Percentiles rank a stretch among this genome's conserved stretches.
Evolutionary conservation across 2,329 filamentous ascomycete species (phyloP).

Genomic region (Colletotrichum spaethianum): DNA sequence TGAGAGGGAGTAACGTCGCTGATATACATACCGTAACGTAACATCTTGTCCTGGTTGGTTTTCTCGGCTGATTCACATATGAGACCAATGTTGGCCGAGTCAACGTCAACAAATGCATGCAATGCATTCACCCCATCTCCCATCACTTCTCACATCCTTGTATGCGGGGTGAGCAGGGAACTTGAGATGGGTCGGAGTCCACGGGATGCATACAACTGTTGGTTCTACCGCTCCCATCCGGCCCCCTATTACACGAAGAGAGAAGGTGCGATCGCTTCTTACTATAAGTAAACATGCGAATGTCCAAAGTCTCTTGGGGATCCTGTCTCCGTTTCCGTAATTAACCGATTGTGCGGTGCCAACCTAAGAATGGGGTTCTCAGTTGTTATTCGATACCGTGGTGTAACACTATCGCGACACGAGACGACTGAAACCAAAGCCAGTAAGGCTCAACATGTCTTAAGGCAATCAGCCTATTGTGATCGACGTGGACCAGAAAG

Average conservation of each 20-base stretch:
- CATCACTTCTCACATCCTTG: background rate
- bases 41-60: too few relatives aligned
- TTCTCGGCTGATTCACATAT: too few relatives aligned
- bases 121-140: background rate
- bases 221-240: background rate
- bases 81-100: too few relatives aligned
- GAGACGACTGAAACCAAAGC: background rate
- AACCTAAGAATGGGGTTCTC: too few relatives aligned
- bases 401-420: background rate
- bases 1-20: too few relatives aligned
- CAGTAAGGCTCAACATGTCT: background rate
- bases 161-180: background rate
- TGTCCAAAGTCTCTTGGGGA: background rate
- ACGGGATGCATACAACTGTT: background rate
- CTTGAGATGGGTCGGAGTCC: background rate
- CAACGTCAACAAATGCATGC: too few relatives aligned
- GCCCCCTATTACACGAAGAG: background rate
- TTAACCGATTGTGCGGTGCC: too few relatives aligned
- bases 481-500: background rate
- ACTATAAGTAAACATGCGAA: background rate
- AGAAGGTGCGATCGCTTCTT: background rate
- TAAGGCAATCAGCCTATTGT: background rate
- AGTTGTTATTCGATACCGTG: too few relatives aligned
- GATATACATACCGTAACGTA: too few relatives aligned
- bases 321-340: background rate